Evolutionary conservation across 768 basidiomycete genomes (phyloP).

Genomic region (Megacollybia marginata): DNA sequence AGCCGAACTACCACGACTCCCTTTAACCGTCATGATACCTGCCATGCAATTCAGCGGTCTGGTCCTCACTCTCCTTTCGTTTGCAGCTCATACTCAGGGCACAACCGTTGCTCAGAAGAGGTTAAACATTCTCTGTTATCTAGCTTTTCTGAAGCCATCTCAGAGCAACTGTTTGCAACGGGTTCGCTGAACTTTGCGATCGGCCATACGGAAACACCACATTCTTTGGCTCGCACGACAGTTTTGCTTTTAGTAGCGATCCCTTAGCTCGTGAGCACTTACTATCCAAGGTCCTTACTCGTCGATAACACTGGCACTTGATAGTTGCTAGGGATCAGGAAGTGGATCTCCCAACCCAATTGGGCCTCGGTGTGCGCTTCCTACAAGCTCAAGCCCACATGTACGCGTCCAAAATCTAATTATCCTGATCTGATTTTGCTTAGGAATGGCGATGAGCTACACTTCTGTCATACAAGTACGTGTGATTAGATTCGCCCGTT

Average conservation of each 20-base stretch:
- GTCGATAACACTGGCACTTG: not conserved
- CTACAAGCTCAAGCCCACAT: slow-evolving; percentile 53
- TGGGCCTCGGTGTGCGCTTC: slow-evolving; percentile 45
- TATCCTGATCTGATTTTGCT: not conserved
- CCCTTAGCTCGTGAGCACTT: slow-evolving; percentile 33
- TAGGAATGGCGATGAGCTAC: slow-evolving; percentile 36
- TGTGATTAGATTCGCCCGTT: slow-evolving; percentile 2
- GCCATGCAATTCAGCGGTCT: too few species aligned
- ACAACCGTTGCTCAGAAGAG: too few species aligned
- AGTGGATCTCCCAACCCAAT: slow-evolving; percentile 41
- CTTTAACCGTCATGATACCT: too few species aligned
- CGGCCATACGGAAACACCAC: slow-evolving; percentile 47
- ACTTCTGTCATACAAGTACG: slow-evolving; percentile 65
- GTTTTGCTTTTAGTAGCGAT: slow-evolving; percentile 42
- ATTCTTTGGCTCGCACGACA: slow-evolving; percentile 48
- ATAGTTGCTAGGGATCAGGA: slow-evolving; percentile 39
- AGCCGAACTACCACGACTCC: too few species aligned
- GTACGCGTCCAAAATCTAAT: slow-evolving; percentile 12
- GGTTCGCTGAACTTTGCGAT: slow-evolving; percentile 53
- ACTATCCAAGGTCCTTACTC: not conserved
- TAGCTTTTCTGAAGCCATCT: not conserved
- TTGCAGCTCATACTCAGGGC: too few species aligned
- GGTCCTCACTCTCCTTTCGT: too few species aligned
- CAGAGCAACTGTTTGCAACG: slow-evolving; percentile 53
- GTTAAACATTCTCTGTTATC: too few species aligned